phyloP scores from a whole-genome alignment of 176 grass and related monocot genomes.

The Oryza glumipatula region DNA sequence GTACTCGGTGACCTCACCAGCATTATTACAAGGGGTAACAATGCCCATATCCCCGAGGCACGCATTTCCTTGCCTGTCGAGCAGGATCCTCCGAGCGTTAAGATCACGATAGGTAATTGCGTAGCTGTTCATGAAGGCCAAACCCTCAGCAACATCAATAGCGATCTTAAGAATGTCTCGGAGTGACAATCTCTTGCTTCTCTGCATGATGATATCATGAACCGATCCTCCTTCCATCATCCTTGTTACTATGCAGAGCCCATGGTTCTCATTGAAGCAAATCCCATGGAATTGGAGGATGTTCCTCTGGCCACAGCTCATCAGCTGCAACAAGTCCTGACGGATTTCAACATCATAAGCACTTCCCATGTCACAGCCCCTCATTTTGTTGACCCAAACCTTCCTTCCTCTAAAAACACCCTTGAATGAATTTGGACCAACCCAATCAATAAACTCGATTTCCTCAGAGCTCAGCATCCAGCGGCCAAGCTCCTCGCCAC shows the following conservation, averaged over 20 bases:
- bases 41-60: slow-evolving; percentile 95
- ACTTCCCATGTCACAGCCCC: slow-evolving; percentile 89
- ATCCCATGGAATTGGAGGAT: slow-evolving; percentile 94
- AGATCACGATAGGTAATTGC: slow-evolving; percentile 85
- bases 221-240: slow-evolving; percentile 95
- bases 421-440: slow-evolving; percentile 71
- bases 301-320: slow-evolving; percentile 94
- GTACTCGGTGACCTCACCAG: slow-evolving; percentile 94
- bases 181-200: slow-evolving; percentile 68
- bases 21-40: slow-evolving; percentile 85
- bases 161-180: slow-evolving; percentile 73
- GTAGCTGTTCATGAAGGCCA: slow-evolving; percentile 93
- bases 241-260: slow-evolving; percentile 82
- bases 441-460: slow-evolving; percentile 85
- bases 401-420: slow-evolving; percentile 72
- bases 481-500: slow-evolving; percentile 79
- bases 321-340: slow-evolving; percentile 90
- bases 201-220: slow-evolving; percentile 70
- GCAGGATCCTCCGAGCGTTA: slow-evolving; percentile 77
- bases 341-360: slow-evolving; percentile 90
- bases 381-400: slow-evolving; percentile 92
- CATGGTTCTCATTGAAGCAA: slow-evolving; percentile 80
- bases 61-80: slow-evolving; percentile 86
- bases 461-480: slow-evolving; percentile 84
- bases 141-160: slow-evolving; percentile 75